Base-by-base conservation (phyloP, 345 rosid genomes). In the Moricandia arvensis region DNA sequence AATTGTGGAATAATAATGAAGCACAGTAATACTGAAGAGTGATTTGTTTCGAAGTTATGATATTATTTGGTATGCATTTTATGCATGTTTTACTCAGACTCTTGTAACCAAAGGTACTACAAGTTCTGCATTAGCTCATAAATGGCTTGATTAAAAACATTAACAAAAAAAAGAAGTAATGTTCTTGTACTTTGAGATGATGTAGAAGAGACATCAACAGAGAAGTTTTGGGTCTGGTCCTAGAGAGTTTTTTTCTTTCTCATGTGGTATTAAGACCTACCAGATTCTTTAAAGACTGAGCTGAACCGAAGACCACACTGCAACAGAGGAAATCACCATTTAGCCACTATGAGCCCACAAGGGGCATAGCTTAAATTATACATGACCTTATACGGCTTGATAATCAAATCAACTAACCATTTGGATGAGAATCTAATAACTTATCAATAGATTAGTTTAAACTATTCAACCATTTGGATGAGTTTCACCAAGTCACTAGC, bases 241-340 rank as follows among this genome's bases (percentile, higher is more conserved):
- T 35, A 60, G 13, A 24, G 64, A n/a, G n/a, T n/a, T n/a, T n/a
- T n/a, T n/a, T n/a, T n/a, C n/a, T n/a, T 0, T 16, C 13, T 87
- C 84, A 93, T 63, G 90, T 87, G 72, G 80, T 87, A 53, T 43
- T 86, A 54, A 93, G 83, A 73, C 98, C 97, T 78, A 85, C 90
- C 97, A 96, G 91, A 71, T 86, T 89, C 89, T 11, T 91, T 91
- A 82, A n/a, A 31, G 34, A 31, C 6, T 31, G 6, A 31, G 34
- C 34, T 31, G 34, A 31, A 31, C 34, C 34, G 34, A 31, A 31
- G 34, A 31, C 7, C 34, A 31, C 34, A 31, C 6, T 7, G 6
- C 34, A 31, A 31, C 34, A 31, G 34, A 31, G 34, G 34, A 31
- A 31, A 31, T 31, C 4, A 31, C 34, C 34, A 31, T 31, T 31